These are phyloP conservation scores for Fusarium agapanthi DNA, from an alignment of 2,329 filamentous ascomycete genomes.

Conservation along the genomic window DNA sequence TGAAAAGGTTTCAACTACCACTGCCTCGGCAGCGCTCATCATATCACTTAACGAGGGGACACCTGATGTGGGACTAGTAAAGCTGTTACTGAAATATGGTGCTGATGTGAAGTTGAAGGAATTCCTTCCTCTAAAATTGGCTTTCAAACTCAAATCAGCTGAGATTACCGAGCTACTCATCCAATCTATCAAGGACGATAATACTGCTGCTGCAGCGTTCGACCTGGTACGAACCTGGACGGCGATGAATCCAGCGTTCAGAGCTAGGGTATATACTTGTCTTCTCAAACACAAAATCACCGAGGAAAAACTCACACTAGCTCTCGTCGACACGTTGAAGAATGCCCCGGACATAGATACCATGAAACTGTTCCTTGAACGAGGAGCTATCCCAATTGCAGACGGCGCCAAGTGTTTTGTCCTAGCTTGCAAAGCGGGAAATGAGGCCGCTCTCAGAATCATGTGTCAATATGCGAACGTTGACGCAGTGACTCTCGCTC, in stretches of 20 bases:
- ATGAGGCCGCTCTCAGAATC: not conserved
- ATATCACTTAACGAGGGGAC: not conserved
- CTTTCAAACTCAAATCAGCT: not conserved
- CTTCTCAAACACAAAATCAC: not conserved
- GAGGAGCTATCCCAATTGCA: not conserved
- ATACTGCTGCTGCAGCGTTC: not conserved
- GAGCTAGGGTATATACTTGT: not conserved
- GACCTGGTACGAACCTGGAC: not conserved
- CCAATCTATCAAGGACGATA: not conserved
- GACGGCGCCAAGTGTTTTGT: not conserved
- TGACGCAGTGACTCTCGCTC: not conserved
- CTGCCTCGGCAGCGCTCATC: not conserved
- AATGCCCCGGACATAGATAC: not conserved
- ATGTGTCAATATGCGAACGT: not conserved
- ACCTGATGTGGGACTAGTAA: not conserved
- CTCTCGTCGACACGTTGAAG: not conserved
- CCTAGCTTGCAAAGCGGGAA: not conserved
- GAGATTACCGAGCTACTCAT: not conserved
- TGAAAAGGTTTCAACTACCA: not conserved
- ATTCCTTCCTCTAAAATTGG: not conserved
- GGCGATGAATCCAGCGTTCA: not conserved
- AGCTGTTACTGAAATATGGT: not conserved
- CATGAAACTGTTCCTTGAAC: not conserved
- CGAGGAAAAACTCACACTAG: not conserved
- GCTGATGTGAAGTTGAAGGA: not conserved